phyloP scores from a whole-genome alignment of 2,329 filamentous ascomycete species.

The Fusarium circinatum region DNA sequence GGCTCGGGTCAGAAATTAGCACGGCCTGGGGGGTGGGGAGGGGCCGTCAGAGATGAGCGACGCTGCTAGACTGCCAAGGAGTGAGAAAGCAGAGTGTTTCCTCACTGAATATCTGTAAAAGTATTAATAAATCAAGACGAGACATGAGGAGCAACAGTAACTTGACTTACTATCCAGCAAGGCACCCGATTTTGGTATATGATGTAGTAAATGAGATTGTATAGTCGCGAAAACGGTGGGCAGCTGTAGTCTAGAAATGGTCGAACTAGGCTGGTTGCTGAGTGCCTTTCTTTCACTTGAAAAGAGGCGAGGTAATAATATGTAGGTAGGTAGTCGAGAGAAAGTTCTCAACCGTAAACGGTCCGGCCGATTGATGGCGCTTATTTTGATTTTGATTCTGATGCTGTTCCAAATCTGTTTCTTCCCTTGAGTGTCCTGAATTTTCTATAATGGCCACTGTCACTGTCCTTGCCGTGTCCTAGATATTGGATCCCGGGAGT shows the following conservation, averaged over 20 bases:
- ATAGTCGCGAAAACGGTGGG: neutral
- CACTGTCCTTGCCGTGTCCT: constrained; percentile 8
- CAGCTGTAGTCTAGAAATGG: neutral
- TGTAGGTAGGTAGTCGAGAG: neutral
- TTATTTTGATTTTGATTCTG: neutral
- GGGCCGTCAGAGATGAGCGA: constrained; percentile 2
- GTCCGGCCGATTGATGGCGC: neutral
- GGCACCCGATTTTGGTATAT: neutral
- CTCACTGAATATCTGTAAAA: neutral
- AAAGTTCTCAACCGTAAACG: neutral
- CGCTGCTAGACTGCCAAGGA: neutral
- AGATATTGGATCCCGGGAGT: neutral
- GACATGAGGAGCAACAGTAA: neutral
- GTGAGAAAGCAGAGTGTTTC: neutral
- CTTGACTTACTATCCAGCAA: neutral
- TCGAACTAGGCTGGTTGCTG: neutral
- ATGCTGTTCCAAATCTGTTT: neutral
- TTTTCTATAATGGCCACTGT: neutral
- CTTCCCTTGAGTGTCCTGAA: neutral
- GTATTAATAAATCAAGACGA: neutral
- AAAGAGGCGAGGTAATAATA: neutral
- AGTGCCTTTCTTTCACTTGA: neutral
- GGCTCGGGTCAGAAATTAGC: constrained; percentile 44
- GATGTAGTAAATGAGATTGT: neutral
- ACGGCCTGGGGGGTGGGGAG: constrained; percentile 22